A percentile compares a stretch with the other conserved stretches of the same genome.
Evolutionary conservation across 2,329 filamentous ascomycete genomes (phyloP).

Genomic region (Ramularia endophylla): DNA sequence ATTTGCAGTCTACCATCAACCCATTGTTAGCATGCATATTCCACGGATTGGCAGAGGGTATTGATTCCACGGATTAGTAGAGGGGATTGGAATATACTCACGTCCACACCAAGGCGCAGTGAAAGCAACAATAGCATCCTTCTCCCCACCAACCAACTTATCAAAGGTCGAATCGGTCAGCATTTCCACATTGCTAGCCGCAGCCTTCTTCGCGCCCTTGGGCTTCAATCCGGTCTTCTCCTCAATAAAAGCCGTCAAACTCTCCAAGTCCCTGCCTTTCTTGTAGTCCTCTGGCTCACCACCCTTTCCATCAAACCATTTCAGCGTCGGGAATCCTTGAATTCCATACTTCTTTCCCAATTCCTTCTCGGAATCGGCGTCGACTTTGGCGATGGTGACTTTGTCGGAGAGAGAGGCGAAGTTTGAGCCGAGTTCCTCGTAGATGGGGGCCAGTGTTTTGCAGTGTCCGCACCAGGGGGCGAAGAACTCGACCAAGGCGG

Average conservation of each 20-base stretch:
- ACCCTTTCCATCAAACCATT: constrained; percentile 96
- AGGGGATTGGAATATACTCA: constrained; percentile 51
- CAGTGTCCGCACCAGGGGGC: constrained; percentile 90
- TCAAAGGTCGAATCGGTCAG: constrained; percentile 76
- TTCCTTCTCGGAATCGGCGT: constrained; percentile 81
- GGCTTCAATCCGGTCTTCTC: constrained; percentile 82
- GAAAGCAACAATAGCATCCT: constrained; percentile 91
- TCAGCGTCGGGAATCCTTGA: constrained; percentile 93
- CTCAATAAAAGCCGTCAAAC: constrained; percentile 69
- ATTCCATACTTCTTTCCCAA: constrained; percentile 83
- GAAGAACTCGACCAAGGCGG: constrained; percentile 95
- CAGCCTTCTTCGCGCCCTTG: constrained; percentile 65
- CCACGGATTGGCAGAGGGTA: constrained; percentile 5
- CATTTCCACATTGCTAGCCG: constrained; percentile 70
- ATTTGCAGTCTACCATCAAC: constrained; percentile 77
- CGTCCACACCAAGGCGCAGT: constrained; percentile 98
- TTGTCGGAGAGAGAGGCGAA: constrained; percentile 70
- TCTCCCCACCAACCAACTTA: constrained; percentile 70
- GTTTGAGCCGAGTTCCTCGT: constrained; percentile 75
- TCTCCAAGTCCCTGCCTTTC: constrained; percentile 81
- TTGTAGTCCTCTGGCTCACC: constrained; percentile 79
- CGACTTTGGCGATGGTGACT: constrained; percentile 89
- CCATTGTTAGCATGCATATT: constrained; percentile 1
- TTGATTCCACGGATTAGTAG: constrained; percentile 1
- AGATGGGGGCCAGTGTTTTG: constrained; percentile 92